These are phyloP conservation scores for Aspergillus sp. DNA, from an alignment of 2,329 filamentous ascomycete species.

Conservation along the genomic window DNA sequence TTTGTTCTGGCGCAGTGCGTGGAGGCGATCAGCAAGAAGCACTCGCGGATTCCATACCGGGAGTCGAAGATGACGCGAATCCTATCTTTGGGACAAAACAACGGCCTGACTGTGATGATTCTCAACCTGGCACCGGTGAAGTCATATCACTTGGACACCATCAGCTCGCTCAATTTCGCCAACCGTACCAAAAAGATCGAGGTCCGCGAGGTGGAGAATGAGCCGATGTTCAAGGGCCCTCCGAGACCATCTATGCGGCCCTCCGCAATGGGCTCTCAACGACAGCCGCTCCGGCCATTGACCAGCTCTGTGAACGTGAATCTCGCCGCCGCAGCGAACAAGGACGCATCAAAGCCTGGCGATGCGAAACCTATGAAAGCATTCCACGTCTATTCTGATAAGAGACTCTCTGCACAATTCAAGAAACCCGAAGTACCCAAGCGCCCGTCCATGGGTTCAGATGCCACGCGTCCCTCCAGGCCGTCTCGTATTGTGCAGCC, in stretches of 20 bases:
- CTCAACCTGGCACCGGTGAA: slow-evolving; percentile 88
- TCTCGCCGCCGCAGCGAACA: slow-evolving; percentile 53
- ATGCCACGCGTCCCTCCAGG: slow-evolving; percentile 36
- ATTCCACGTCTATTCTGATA: slow-evolving; percentile 85
- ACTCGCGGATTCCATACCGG: slow-evolving; percentile 79
- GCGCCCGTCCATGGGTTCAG: slow-evolving; percentile 42
- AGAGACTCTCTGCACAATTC: slow-evolving; percentile 36
- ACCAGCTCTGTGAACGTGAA: slow-evolving; percentile 74
- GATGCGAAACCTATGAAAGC: slow-evolving; percentile 74
- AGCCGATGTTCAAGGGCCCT: slow-evolving; percentile 79
- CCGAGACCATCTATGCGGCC: slow-evolving; percentile 53
- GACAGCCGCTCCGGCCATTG: slow-evolving; percentile 78
- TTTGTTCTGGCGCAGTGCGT: slow-evolving; percentile 95
- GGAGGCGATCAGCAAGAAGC: slow-evolving; percentile 81
- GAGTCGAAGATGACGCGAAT: slow-evolving; percentile 98
- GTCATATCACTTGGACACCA: slow-evolving; percentile 88
- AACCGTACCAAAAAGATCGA: slow-evolving; percentile 96
- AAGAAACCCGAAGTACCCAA: slow-evolving; percentile 45
- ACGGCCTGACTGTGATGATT: slow-evolving; percentile 94
- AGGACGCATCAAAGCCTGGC: slow-evolving; percentile 52
- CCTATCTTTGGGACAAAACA: slow-evolving; percentile 86
- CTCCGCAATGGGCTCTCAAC: slow-evolving; percentile 47
- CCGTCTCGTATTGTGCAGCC: slow-evolving; percentile 44
- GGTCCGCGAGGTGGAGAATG: slow-evolving; percentile 91
- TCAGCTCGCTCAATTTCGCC: slow-evolving; percentile 92